phyloP scores from a whole-genome alignment of 2,329 filamentous ascomycete species.

The Thielaviopsis populi region DNA sequence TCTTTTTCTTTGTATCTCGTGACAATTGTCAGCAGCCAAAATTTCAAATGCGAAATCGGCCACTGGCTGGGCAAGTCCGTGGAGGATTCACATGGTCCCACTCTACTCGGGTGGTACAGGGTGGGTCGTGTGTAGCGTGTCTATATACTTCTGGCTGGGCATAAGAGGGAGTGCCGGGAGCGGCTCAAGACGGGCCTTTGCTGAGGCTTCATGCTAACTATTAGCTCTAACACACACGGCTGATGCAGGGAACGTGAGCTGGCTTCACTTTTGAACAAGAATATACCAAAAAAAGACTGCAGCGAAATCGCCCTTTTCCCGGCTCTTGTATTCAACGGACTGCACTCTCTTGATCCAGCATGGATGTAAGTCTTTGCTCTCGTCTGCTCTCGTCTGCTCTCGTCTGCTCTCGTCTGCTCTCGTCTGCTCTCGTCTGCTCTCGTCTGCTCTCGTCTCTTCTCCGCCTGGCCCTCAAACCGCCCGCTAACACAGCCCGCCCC shows the following conservation, averaged over 20 bases:
- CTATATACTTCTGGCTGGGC: neutral
- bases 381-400: neutral
- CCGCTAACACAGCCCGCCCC: neutral
- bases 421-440: neutral
- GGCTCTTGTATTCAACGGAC: neutral
- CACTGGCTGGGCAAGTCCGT: neutral
- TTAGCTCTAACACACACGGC: no score
- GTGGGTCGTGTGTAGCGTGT: neutral
- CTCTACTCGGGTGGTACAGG: neutral
- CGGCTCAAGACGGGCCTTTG: neutral
- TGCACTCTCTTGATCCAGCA: slow-evolving; percentile 10
- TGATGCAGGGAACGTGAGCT: neutral
- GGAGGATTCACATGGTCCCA: neutral
- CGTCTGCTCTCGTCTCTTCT: neutral
- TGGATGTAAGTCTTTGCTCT: slow-evolving; percentile 21
- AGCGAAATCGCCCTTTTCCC: no score
- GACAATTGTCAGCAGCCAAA: slow-evolving; percentile 5
- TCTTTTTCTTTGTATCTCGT: neutral
- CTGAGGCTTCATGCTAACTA: neutral
- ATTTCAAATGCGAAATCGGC: slow-evolving; percentile 12
- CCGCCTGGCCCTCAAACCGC: no score
- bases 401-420: neutral
- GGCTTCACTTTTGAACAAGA: no score
- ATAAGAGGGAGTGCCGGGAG: neutral
- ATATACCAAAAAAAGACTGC: no score